These are phyloP conservation scores for Daedaleopsis nitida DNA, from an alignment of 768 basidiomycete genomes.

Conservation along the genomic window DNA sequence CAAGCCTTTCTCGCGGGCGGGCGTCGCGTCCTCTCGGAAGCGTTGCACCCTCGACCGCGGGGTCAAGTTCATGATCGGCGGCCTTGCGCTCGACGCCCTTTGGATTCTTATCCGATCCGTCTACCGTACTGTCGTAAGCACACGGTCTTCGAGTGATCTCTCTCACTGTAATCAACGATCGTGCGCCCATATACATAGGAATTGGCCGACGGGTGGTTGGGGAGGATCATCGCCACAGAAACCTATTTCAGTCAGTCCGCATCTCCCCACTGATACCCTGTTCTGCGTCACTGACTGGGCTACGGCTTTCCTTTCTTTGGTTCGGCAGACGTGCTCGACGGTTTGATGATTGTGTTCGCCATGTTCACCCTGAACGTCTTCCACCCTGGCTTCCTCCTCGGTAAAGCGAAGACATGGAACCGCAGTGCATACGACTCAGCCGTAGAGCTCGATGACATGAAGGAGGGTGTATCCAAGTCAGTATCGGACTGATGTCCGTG, in stretches of 20 bases:
- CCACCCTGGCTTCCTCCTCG: conserved; percentile 34
- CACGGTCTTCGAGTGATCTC: too few species aligned
- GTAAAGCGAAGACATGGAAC: conserved; percentile 5
- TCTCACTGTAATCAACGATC: too few species aligned
- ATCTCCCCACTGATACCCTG: neutral
- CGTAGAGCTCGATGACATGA: too few species aligned
- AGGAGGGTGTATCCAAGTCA: too few species aligned
- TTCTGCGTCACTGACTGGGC: neutral
- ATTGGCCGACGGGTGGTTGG: conserved; percentile 49
- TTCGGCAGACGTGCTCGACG: conserved; percentile 32
- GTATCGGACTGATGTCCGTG: too few species aligned
- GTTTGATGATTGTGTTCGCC: conserved; percentile 34
- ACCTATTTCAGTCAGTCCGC: conserved; percentile 41
- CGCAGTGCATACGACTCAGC: too few species aligned
- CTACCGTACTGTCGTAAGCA: conserved; percentile 45
- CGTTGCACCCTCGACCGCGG: conserved; percentile 17
- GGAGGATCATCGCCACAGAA: conserved; percentile 49
- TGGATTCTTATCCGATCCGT: conserved; percentile 55
- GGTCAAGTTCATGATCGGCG: conserved; percentile 36
- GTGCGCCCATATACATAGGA: conserved; percentile 25
- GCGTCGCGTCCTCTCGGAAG: conserved; percentile 7
- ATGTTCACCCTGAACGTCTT: conserved; percentile 35
- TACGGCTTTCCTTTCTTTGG: too few species aligned
- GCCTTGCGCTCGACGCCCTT: conserved; percentile 41
- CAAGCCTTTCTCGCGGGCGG: conserved; percentile 32